Percentiles rank a stretch among this genome's conserved stretches.
phyloP scores from a whole-genome alignment of 805 yeast genomes.

The Ogataea neopini region DNA sequence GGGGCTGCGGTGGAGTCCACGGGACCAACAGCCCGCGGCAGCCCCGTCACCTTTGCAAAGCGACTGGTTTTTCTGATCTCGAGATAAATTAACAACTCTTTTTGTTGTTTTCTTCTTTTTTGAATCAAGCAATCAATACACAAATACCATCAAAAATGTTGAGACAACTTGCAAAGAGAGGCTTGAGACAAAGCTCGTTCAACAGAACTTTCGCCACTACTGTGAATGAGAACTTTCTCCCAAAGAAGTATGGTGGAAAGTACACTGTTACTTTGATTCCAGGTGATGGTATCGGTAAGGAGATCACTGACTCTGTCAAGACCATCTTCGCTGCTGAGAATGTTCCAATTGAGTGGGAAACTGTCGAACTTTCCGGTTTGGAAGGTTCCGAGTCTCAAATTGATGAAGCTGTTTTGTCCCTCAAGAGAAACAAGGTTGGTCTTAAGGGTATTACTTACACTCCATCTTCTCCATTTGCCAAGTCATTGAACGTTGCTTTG shows the following conservation, averaged over 20 bases:
- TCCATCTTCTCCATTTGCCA: slow-evolving; percentile 72
- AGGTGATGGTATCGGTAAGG: slow-evolving; percentile 98
- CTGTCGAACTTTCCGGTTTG: slow-evolving; percentile 64
- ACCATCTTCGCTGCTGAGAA: slow-evolving; percentile 83
- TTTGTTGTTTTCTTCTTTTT: background rate
- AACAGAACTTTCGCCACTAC: slow-evolving; percentile 36
- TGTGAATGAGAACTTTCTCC: slow-evolving; percentile 43
- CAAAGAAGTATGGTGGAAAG: slow-evolving; percentile 93
- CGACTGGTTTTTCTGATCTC: background rate
- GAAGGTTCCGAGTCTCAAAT: slow-evolving; percentile 53
- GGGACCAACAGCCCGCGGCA: no score
- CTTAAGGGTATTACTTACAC: slow-evolving; percentile 95
- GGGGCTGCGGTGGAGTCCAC: no score
- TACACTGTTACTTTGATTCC: slow-evolving; percentile 94
- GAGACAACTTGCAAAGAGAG: slow-evolving; percentile 25
- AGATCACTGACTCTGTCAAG: slow-evolving; percentile 91
- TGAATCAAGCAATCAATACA: background rate
- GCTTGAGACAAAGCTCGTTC: slow-evolving; percentile 16
- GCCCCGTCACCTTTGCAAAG: no score
- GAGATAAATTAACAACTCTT: slow-evolving; percentile 2
- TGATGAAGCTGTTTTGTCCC: slow-evolving; percentile 82
- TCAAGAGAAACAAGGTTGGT: slow-evolving; percentile 96
- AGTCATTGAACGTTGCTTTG: slow-evolving; percentile 91
- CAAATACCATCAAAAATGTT: slow-evolving; percentile 24
- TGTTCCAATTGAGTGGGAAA: slow-evolving; percentile 94